Evolutionary conservation across 108 stramenopile genomes (phyloP).

Genomic region (Fragilariopsis cylindrus): DNA sequence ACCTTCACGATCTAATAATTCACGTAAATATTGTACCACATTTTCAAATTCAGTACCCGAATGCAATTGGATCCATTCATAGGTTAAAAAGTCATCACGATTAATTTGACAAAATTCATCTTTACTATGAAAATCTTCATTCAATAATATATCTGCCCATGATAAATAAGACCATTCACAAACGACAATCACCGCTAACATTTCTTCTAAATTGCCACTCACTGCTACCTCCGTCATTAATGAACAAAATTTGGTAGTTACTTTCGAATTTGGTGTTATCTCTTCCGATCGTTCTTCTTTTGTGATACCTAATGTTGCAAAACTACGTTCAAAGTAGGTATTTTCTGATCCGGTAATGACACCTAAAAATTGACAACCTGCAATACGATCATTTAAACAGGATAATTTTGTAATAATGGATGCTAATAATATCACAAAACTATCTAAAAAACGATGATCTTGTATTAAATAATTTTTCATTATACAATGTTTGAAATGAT

Average conservation of each 20-base stretch:
- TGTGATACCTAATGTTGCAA: conserved; percentile 43
- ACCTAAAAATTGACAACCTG: conserved; percentile 63
- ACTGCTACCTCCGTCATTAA: conserved; percentile 55
- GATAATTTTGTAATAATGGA: conserved; percentile 52
- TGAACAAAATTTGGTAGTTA: conserved; percentile 40
- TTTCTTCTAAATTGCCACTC: conserved; percentile 56
- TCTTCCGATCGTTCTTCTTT: conserved; percentile 30
- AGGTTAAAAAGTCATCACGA: conserved; percentile 51
- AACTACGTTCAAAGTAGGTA: conserved; percentile 65
- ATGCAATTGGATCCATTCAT: conserved; percentile 76
- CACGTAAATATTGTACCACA: conserved; percentile 59
- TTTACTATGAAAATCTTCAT: background rate
- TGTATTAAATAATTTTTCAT: conserved; percentile 62
- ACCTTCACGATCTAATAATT: conserved; percentile 61
- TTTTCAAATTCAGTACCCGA: conserved; percentile 51
- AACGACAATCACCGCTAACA: conserved; percentile 66
- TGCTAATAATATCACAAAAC: conserved; percentile 57
- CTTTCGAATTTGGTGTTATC: conserved; percentile 43
- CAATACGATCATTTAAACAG: conserved; percentile 59
- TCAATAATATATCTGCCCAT: conserved; percentile 59
- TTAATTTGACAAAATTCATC: background rate
- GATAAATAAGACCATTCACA: conserved; percentile 70
- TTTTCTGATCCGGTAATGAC: conserved; percentile 67
- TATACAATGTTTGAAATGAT: conserved; percentile 35
- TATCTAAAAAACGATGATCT: conserved; percentile 71